A percentile compares a stretch with the other conserved stretches of the same genome.
Evolutionary conservation across 2,329 filamentous ascomycete species (phyloP).

Genomic region (Eutypa lata): DNA sequence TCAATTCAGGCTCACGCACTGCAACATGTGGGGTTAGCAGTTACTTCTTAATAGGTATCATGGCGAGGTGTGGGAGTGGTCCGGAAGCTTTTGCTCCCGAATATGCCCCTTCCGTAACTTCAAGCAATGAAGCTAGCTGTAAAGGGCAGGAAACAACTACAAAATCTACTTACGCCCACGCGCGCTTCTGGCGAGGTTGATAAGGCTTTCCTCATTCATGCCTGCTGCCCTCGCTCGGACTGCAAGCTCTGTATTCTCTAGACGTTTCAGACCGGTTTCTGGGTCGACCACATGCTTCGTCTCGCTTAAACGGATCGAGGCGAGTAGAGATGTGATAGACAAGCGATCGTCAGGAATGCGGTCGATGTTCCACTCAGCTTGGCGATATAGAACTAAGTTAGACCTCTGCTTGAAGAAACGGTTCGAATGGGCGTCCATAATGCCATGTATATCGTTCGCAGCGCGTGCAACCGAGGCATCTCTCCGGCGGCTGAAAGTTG

Average conservation of each 20-base stretch:
- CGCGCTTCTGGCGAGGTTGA: too few relatives aligned
- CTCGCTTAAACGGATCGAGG: constrained; percentile 23
- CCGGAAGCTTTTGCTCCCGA: too few relatives aligned
- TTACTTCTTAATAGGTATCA: too few relatives aligned
- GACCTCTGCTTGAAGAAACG: constrained; percentile 33
- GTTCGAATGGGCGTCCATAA: constrained; percentile 18
- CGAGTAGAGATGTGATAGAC: constrained; percentile 25
- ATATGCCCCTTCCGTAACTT: too few relatives aligned
- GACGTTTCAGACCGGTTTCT: constrained; percentile 20
- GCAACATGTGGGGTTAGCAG: too few relatives aligned
- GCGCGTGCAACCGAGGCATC: too few relatives aligned
- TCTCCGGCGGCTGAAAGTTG: not conserved
- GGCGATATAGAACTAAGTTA: constrained; percentile 24
- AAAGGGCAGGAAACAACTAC: too few relatives aligned
- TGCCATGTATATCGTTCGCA: constrained; percentile 11
- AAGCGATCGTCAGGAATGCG: constrained; percentile 32
- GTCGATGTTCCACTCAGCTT: constrained; percentile 32
- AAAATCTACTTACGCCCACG: too few relatives aligned
- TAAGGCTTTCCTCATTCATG: constrained; percentile 1
- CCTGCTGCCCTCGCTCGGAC: constrained; percentile 16
- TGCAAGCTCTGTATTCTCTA: constrained; percentile 29
- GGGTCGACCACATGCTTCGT: constrained; percentile 24
- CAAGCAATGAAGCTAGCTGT: too few relatives aligned
- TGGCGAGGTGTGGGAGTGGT: too few relatives aligned
- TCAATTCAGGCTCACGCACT: too few relatives aligned